A percentile compares a stretch with the other conserved stretches of the same genome.
Conservation (phyloP, 345 rosid genomes). For the Populus nigra region DNA sequence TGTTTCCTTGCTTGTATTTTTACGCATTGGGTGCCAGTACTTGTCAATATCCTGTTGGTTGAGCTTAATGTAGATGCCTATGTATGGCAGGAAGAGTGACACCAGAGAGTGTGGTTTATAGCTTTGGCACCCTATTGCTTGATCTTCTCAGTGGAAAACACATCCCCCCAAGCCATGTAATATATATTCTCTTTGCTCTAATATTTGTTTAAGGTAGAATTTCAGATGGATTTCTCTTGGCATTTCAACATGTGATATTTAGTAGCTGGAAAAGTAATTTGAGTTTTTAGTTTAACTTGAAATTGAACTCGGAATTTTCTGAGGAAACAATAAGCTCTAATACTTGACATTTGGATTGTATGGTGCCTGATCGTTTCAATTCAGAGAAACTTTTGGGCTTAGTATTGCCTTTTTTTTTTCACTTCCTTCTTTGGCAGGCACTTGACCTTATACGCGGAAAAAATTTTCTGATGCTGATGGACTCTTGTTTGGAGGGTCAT, state of each 20-base stretch:
- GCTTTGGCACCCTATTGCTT: conserved; percentile 92
- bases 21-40: background rate
- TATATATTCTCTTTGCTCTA: conserved; percentile 18
- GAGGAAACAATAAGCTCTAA: background rate
- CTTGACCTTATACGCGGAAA: conserved; percentile 90
- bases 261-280: background rate
- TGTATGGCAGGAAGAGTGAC: conserved; percentile 75
- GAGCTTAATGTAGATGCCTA: background rate
- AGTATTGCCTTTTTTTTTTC: conserved; percentile 2
- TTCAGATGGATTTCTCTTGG: background rate
- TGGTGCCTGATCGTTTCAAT: background rate
- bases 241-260: background rate
- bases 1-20: background rate
- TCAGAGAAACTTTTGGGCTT: background rate
- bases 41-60: background rate
- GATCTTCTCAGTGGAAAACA: conserved; percentile 98
- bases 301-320: background rate
- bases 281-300: background rate
- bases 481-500: conserved; percentile 92
- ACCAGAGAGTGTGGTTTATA: conserved; percentile 86
- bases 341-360: background rate
- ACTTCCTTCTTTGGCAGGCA: conserved; percentile 59
- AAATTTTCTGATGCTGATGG: conserved; percentile 90
- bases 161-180: conserved; percentile 98
- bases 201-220: conserved; percentile 9